A percentile compares a stretch with the other conserved stretches of the same genome.
Evolutionary conservation across 192 early-diverging fungal genomes (phyloP).

Genomic region (Coemansia sp.): DNA sequence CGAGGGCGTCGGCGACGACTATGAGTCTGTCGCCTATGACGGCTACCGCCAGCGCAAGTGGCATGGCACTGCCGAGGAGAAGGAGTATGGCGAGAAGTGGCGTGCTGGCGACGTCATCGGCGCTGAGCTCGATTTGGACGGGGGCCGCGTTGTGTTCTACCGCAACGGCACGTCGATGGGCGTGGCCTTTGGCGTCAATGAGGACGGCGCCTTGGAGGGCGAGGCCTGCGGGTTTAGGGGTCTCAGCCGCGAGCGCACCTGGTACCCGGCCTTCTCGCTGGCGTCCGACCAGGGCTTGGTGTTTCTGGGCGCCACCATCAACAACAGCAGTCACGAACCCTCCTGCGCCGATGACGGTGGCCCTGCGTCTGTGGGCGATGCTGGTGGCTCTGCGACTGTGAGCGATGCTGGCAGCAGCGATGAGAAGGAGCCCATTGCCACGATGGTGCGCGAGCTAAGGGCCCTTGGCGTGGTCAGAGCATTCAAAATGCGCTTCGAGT

Average conservation of each 20-base stretch:
- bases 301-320: constrained; percentile 27
- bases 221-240: constrained; percentile 20
- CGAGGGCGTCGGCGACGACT: constrained; percentile 51
- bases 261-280: constrained; percentile 50
- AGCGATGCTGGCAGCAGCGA: neutral
- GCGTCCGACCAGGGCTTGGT: constrained; percentile 44
- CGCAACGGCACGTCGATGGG: constrained; percentile 39
- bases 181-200: constrained; percentile 41
- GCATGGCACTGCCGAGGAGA: constrained; percentile 36
- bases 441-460: neutral
- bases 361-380: neutral
- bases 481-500: constrained; percentile 33
- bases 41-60: constrained; percentile 41
- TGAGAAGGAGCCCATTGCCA: neutral
- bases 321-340: neutral
- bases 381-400: neutral
- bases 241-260: constrained; percentile 34
- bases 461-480: constrained; percentile 22
- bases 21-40: constrained; percentile 44
- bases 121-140: constrained; percentile 45
- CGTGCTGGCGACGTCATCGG: constrained; percentile 35
- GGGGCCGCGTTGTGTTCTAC: constrained; percentile 37
- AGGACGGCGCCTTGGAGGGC: constrained; percentile 20
- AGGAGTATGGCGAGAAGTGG: constrained; percentile 42
- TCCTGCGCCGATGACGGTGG: neutral